These are phyloP conservation scores for Neurospora pannonica DNA, from an alignment of 495 filamentous ascomycete genomes.

Conservation along the genomic window DNA sequence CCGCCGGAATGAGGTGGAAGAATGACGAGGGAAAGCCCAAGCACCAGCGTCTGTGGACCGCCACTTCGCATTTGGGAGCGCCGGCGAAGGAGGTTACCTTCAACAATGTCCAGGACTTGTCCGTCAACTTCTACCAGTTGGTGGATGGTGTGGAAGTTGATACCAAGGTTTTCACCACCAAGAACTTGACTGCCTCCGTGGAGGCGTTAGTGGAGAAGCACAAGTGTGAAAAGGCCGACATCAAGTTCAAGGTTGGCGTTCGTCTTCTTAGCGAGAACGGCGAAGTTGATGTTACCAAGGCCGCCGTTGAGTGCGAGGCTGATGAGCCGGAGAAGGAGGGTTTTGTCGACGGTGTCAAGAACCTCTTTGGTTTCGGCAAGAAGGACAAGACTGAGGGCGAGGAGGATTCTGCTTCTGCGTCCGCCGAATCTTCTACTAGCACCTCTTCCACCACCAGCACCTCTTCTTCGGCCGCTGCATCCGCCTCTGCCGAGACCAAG, in stretches of 20 bases:
- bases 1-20: conserved; percentile 64
- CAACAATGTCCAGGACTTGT: conserved; percentile 75
- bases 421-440: conserved; percentile 22
- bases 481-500: conserved; percentile 31
- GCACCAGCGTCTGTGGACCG: conserved; percentile 63
- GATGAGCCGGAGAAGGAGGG: conserved; percentile 61
- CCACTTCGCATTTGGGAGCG: conserved; percentile 63
- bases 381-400: conserved; percentile 64
- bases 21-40: conserved; percentile 53
- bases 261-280: conserved; percentile 64
- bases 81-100: conserved; percentile 78
- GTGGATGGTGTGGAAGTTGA: conserved; percentile 43
- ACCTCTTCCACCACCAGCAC: conserved; percentile 34
- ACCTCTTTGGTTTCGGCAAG: conserved; percentile 83
- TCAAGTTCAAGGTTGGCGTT: conserved; percentile 69
- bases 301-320: conserved; percentile 75
- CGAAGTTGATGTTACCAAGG: conserved; percentile 69
- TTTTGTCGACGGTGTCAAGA: conserved; percentile 86
- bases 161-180: conserved; percentile 48
- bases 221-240: conserved; percentile 65
- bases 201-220: conserved; percentile 62
- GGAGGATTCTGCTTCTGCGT: conserved; percentile 24
- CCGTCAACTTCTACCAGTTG: conserved; percentile 70
- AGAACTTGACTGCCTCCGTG: conserved; percentile 78
- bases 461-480: conserved; percentile 35